Evolutionary conservation across 176 grass and related monocot species (phyloP), one percentile per base, ranked within the genome.

Genomic region (Pontederia crassipes): DNA sequence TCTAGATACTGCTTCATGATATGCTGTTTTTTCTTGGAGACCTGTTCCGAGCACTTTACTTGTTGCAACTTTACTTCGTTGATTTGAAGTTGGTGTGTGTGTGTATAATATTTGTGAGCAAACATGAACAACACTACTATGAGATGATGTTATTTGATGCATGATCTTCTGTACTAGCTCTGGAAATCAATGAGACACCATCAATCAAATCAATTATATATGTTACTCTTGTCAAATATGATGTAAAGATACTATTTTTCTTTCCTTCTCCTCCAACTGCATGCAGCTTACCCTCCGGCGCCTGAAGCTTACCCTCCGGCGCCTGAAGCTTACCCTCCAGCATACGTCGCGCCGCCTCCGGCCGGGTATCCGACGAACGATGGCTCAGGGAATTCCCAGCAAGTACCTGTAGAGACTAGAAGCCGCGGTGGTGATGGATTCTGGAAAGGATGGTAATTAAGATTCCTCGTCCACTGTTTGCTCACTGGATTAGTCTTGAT

Each of bases 371-470:
- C 61, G n/a, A 17, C 8, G 45, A 64, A 64, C 10, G 61, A 64
- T 20, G 61, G 45, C 11, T 10, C 3, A 26, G n/a, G 6, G 0
- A 49, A 12, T 49, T 8, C 46, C 14, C 61, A 64, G 12, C 61
- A 16, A 27, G 46, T 48, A 12, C 46, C 61, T 12, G 61, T 6
- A 49, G 45, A 49, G 61, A 49, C 46, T 10, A 45, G 8, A 46
- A 48, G 40, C 18, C 61, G 61, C 7, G 61, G 48, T 27, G 61
- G 45, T 17, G 61, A 64, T 14, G 61, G 61, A n/a, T 64, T 64
- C 61, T 64, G 61, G 61, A 64, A 46, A 49, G 61, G 61, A 64
- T 64, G 61, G 61, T 64, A 49, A 49, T 7, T 40, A 27, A 64
- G 8, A 20, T 59, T 28, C 28, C 28, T 40, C 51, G 4, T 14